These are phyloP conservation scores for Geotrichum klebahnii DNA, from an alignment of 1,139 yeast genomes.

Conservation along the genomic window DNA sequence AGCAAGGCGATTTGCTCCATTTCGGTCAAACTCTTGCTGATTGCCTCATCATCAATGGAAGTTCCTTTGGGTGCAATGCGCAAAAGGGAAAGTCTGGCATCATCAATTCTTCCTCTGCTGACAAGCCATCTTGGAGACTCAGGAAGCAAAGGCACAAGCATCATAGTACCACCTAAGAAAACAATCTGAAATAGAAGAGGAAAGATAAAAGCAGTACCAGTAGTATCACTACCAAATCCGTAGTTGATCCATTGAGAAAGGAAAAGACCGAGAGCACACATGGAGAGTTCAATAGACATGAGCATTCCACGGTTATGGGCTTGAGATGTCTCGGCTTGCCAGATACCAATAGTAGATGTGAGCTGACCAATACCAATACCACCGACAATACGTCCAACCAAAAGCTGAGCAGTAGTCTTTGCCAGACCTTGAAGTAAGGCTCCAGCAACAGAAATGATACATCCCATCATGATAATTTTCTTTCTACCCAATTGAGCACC, in stretches of 20 bases:
- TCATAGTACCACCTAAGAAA: constrained; percentile 29
- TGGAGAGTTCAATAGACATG: constrained; percentile 66
- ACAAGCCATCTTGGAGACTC: constrained; percentile 52
- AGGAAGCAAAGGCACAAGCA: constrained; percentile 36
- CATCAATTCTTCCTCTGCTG: neutral
- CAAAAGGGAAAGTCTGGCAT: neutral
- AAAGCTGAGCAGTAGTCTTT: constrained; percentile 60
- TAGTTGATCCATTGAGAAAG: constrained; percentile 70
- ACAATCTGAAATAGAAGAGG: constrained; percentile 39
- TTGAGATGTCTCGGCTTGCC: constrained; percentile 75
- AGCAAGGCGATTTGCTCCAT: neutral
- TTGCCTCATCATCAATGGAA: neutral
- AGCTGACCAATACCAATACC: constrained; percentile 77
- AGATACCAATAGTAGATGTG: constrained; percentile 76
- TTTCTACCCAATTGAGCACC: constrained; percentile 70
- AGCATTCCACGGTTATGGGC: constrained; percentile 69
- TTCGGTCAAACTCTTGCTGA: neutral
- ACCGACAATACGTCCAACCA: constrained; percentile 69
- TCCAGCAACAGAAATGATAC: constrained; percentile 58
- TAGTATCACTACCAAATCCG: constrained; percentile 46
- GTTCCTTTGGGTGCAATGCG: neutral
- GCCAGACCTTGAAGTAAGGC: constrained; percentile 61
- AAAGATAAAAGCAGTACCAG: constrained; percentile 49
- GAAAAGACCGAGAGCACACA: constrained; percentile 66
- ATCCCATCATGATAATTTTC: constrained; percentile 56